Conservation (phyloP, 805 yeast species). For the Candida qinlingensis region DNA sequence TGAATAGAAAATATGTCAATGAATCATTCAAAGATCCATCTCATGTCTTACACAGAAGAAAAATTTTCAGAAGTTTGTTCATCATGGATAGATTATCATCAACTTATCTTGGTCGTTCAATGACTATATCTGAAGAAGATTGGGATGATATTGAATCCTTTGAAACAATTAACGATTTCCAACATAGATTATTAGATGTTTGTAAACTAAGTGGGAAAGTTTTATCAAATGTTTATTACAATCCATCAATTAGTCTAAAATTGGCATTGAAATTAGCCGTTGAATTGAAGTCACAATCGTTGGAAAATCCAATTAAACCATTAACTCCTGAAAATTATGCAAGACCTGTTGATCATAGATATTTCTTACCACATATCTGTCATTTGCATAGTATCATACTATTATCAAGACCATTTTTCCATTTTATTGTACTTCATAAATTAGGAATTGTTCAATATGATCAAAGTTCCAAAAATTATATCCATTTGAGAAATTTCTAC, state of each 20-base stretch:
- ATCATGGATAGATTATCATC: slow-evolving; percentile 32
- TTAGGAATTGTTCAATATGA: slow-evolving; percentile 17
- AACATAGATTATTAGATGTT: slow-evolving; percentile 27
- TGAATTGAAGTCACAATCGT: slow-evolving; percentile 32
- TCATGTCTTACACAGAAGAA: slow-evolving; percentile 28
- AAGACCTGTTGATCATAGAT: slow-evolving; percentile 18
- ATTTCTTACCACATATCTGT: slow-evolving; percentile 30
- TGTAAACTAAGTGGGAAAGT: slow-evolving; percentile 28
- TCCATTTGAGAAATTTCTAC: slow-evolving; percentile 25
- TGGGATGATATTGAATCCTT: slow-evolving; percentile 33
- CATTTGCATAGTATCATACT: slow-evolving; percentile 34
- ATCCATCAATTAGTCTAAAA: slow-evolving; percentile 26
- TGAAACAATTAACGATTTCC: slow-evolving; percentile 22
- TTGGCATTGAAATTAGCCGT: slow-evolving; percentile 31
- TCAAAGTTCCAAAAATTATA: slow-evolving; percentile 10
- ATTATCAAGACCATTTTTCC: slow-evolving; percentile 38
- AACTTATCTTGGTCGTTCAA: slow-evolving; percentile 33
- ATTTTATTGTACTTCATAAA: slow-evolving; percentile 26
- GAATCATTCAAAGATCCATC: slow-evolving; percentile 29
- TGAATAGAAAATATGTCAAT: slow-evolving; percentile 34
- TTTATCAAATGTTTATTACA: slow-evolving; percentile 29
- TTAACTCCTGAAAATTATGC: slow-evolving; percentile 22
- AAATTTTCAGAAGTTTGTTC: slow-evolving; percentile 31
- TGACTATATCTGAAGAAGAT: slow-evolving; percentile 31
- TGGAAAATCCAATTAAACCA: slow-evolving; percentile 29